Conservation (phyloP, 345 rosid genomes). For the Microthlaspi erraticum region DNA sequence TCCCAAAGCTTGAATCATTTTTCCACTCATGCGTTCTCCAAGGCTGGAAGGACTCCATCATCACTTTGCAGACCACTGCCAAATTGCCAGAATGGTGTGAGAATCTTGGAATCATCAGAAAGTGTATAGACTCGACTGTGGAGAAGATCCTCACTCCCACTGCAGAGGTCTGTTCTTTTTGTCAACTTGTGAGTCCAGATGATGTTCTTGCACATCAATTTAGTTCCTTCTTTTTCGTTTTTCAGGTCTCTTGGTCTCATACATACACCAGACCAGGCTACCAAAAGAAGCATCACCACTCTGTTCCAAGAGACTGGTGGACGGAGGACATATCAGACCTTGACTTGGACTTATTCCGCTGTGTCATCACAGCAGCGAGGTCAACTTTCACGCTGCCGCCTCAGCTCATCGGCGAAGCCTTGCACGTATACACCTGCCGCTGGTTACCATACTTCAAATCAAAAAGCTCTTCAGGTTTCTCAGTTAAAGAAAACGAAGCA, state of each 20-base stretch:
- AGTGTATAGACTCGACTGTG: slow-evolving; percentile 81
- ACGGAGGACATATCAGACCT: slow-evolving; percentile 94
- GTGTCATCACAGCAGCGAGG: slow-evolving; percentile 68
- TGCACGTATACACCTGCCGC: slow-evolving; percentile 88
- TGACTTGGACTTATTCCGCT: slow-evolving; percentile 84
- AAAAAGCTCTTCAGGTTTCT: slow-evolving; percentile 46
- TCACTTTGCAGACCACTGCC: slow-evolving; percentile 65
- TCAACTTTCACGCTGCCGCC: slow-evolving; percentile 66
- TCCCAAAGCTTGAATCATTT: slow-evolving; percentile 82
- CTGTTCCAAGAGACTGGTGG: slow-evolving; percentile 98
- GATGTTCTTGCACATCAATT: slow-evolving; percentile 12
- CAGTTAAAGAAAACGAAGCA: slow-evolving; percentile 56
- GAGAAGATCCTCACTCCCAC: slow-evolving; percentile 83
- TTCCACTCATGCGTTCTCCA: slow-evolving; percentile 87
- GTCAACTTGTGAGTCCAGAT: slow-evolving; percentile 7
- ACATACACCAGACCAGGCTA: slow-evolving; percentile 87
- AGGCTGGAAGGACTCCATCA: slow-evolving; percentile 97
- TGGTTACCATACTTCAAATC: slow-evolving; percentile 80
- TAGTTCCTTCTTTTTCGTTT: slow-evolving; percentile 15
- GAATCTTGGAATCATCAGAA: slow-evolving; percentile 78
- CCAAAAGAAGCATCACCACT: slow-evolving; percentile 57
- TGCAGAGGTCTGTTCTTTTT: slow-evolving; percentile 55
- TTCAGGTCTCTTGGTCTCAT: slow-evolving; percentile 91
- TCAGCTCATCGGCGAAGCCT: slow-evolving; percentile 92
- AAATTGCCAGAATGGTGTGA: slow-evolving; percentile 88